phyloP scores from a whole-genome alignment of 2,329 filamentous ascomycete species.

The Colletotrichum sp. region DNA sequence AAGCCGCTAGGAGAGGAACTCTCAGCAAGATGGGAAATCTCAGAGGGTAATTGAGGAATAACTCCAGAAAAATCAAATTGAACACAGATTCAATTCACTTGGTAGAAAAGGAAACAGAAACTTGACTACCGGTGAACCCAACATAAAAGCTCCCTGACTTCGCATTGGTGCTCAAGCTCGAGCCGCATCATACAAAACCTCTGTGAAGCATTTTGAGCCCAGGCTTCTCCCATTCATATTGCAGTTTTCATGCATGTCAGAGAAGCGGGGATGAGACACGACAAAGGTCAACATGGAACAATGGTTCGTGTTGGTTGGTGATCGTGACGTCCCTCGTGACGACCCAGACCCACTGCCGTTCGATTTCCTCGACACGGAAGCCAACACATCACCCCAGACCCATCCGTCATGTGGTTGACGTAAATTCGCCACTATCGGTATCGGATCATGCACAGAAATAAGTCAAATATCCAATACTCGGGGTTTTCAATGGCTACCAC shows the following conservation, averaged over 20 bases:
- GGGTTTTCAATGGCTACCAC: not conserved
- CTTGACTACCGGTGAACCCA: not conserved
- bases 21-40: not conserved
- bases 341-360: not conserved
- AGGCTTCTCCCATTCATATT: not conserved
- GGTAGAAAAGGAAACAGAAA: not conserved
- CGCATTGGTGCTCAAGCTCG: not conserved
- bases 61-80: not conserved
- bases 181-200: not conserved
- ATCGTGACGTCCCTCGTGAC: not conserved
- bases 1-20: constrained; percentile 9
- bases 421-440: not conserved
- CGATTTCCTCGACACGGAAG: not conserved
- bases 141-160: not conserved
- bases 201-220: not conserved
- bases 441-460: not conserved
- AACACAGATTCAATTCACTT: not conserved
- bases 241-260: not conserved
- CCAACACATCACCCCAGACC: not conserved
- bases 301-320: not conserved
- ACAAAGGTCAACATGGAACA: not conserved
- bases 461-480: not conserved
- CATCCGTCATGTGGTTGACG: not conserved
- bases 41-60: not conserved
- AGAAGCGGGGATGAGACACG: not conserved